Evolutionary conservation across 2,329 filamentous ascomycete genomes (phyloP).

Genomic region (Aspergillus neoniger): DNA sequence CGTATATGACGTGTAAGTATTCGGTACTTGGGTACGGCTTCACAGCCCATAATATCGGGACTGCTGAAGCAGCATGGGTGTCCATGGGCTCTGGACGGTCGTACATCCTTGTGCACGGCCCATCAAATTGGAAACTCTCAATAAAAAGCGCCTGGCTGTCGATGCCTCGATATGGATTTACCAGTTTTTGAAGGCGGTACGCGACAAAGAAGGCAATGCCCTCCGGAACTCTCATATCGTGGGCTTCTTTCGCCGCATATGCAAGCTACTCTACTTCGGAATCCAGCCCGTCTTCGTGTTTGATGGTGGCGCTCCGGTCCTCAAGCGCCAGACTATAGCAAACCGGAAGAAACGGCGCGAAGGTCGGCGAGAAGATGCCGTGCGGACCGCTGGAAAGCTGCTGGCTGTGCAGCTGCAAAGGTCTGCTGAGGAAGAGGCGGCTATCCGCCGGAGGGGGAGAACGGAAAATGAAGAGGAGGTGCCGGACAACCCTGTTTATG

Average conservation of each 20-base stretch:
- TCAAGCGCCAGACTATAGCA: slow-evolving; percentile 90
- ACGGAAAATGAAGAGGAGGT: slow-evolving; percentile 62
- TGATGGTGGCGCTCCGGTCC: slow-evolving; percentile 85
- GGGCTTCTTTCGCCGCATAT: slow-evolving; percentile 97
- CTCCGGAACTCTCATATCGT: slow-evolving; percentile 94
- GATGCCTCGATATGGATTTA: slow-evolving; percentile 99
- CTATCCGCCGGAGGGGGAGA: slow-evolving; percentile 58
- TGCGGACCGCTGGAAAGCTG: slow-evolving; percentile 84
- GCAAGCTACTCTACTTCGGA: slow-evolving; percentile 94
- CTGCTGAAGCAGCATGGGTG: slow-evolving; percentile 69
- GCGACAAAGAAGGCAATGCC: slow-evolving; percentile 97
- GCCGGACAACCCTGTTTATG: slow-evolving; percentile 78
- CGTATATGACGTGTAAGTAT: neutral
- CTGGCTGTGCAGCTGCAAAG: slow-evolving; percentile 93
- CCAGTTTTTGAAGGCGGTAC: slow-evolving; percentile 97
- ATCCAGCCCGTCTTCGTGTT: slow-evolving; percentile 98
- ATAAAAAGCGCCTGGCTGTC: slow-evolving; percentile 92
- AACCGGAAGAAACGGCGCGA: slow-evolving; percentile 77
- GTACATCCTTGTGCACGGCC: slow-evolving; percentile 92
- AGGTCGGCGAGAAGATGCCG: slow-evolving; percentile 88
- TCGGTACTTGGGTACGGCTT: neutral
- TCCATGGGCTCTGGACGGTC: slow-evolving; percentile 96
- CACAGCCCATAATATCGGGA: neutral
- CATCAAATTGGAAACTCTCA: slow-evolving; percentile 93
- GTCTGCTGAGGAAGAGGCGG: slow-evolving; percentile 79